A percentile compares a stretch with the other conserved stretches of the same genome.
phyloP scores from a whole-genome alignment of 352 stramenopile genomes.

The Pseudoperonospora humuli region DNA sequence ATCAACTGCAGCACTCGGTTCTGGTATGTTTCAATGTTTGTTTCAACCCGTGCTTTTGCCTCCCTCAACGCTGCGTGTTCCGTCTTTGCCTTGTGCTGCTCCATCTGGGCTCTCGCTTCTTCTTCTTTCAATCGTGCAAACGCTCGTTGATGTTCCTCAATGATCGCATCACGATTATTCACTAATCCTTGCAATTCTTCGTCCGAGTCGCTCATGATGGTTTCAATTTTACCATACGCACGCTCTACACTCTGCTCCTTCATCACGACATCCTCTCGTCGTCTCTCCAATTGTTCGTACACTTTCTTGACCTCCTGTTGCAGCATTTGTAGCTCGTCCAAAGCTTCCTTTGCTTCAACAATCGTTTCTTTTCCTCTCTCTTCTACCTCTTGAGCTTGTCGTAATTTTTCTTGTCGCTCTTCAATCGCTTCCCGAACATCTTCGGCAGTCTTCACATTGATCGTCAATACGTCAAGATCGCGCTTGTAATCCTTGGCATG shows the following conservation, averaged over 20 bases:
- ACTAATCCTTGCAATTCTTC: conserved; percentile 45
- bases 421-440: conserved; percentile 52
- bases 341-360: conserved; percentile 34
- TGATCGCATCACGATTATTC: conserved; percentile 47
- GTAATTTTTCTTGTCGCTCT: conserved; percentile 35
- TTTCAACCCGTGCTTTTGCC: conserved; percentile 42
- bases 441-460: conserved; percentile 66
- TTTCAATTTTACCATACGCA: conserved; percentile 45
- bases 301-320: conserved; percentile 33
- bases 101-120: conserved; percentile 17
- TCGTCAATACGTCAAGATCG: conserved; percentile 86
- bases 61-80: conserved; percentile 30
- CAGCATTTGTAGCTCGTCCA: conserved; percentile 48
- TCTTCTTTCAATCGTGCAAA: conserved; percentile 30
- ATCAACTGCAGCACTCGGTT: conserved; percentile 33
- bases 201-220: conserved; percentile 68
- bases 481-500: conserved; percentile 91
- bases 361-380: conserved; percentile 32
- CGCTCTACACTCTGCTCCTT: conserved; percentile 36
- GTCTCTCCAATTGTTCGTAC: conserved; percentile 26
- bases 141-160: conserved; percentile 32
- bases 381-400: conserved; percentile 26
- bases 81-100: conserved; percentile 25
- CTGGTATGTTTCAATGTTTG: conserved; percentile 42
- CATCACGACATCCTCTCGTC: conserved; percentile 22